phyloP scores from a whole-genome alignment of 176 grass and related monocot species.

The Eleusine coracana region DNA sequence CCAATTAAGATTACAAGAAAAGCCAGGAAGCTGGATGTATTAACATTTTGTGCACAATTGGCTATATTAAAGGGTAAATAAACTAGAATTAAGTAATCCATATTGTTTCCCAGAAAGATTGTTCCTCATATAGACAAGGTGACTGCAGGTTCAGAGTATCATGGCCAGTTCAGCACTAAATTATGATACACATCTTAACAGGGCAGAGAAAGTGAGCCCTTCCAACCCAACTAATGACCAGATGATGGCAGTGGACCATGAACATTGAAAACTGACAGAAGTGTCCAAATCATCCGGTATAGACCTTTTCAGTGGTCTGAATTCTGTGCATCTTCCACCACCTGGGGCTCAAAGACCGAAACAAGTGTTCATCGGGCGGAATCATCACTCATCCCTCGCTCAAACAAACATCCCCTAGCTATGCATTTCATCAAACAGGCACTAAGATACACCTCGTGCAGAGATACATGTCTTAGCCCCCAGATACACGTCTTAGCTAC shows the following conservation, averaged over 20 bases:
- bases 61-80: not conserved
- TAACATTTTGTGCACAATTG: not conserved
- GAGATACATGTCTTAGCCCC: too few species aligned
- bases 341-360: not conserved
- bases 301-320: not conserved
- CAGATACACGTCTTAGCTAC: too few species aligned
- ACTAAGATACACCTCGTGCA: too few species aligned
- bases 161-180: not conserved
- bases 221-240: not conserved
- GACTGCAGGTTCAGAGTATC: not conserved
- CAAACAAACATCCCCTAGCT: not conserved
- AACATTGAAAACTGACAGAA: not conserved
- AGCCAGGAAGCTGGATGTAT: not conserved
- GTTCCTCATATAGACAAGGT: not conserved
- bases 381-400: not conserved
- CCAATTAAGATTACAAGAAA: constrained; percentile 6
- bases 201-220: not conserved
- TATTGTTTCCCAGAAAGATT: not conserved
- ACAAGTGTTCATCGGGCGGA: not conserved
- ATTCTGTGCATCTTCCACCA: not conserved
- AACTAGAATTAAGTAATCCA: not conserved
- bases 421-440: too few species aligned
- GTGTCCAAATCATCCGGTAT: not conserved
- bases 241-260: not conserved
- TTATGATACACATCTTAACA: not conserved